Percentiles rank a stretch among this genome's conserved stretches.
Evolutionary conservation across 345 rosid species (phyloP).

Genomic region (Zanthoxylum bungeanum): DNA sequence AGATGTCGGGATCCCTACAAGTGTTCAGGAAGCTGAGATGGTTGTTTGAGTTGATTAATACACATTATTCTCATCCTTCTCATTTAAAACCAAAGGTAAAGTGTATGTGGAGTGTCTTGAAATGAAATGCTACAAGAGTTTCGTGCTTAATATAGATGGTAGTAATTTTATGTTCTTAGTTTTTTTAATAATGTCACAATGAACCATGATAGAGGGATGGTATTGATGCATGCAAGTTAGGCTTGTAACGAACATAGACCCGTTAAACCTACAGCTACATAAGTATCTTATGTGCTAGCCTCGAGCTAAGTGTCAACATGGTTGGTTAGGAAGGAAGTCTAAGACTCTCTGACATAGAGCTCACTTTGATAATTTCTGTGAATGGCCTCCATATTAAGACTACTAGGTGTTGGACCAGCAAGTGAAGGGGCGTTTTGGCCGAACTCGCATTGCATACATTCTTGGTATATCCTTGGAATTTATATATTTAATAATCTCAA

Average conservation of each 20-base stretch:
- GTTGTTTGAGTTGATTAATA: constrained; percentile 49
- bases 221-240: no score
- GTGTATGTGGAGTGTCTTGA: not conserved
- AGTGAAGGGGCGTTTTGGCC: not conserved
- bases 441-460: no score
- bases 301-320: no score
- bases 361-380: not conserved
- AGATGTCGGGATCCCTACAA: constrained; percentile 80
- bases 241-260: no score
- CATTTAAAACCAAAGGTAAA: not conserved
- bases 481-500: no score
- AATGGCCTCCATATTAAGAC: not conserved
- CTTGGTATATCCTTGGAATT: not conserved
- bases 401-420: not conserved
- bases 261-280: no score
- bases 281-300: no score
- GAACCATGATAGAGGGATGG: no score
- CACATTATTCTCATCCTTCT: not conserved
- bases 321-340: no score
- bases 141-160: not conserved
- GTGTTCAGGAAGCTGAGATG: constrained; percentile 87
- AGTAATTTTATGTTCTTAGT: not conserved
- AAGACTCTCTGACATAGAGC: not conserved
- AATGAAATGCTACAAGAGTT: not conserved
- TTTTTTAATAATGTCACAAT: not conserved